A percentile compares a stretch with the other conserved stretches of the same genome.
These are phyloP conservation scores for Digitaria exilis DNA, from an alignment of 202 grass and related monocot genomes.

Conservation along the genomic window DNA sequence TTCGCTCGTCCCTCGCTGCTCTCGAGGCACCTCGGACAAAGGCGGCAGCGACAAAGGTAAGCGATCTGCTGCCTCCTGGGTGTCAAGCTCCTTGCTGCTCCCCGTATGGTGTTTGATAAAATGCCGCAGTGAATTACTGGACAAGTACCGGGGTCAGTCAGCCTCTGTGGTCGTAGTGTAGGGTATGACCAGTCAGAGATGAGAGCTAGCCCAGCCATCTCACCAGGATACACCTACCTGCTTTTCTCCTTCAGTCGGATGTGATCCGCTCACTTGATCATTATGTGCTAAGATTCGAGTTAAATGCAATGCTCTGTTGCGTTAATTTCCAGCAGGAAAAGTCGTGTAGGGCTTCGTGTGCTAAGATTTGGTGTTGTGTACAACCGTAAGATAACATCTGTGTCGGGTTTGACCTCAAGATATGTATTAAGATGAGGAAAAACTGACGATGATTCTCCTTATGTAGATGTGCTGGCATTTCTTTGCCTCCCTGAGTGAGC, in stretches of 20 bases:
- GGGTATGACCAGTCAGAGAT: neutral
- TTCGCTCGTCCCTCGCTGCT: slow-evolving; percentile 67
- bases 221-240: neutral
- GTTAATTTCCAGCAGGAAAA: neutral
- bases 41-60: slow-evolving; percentile 70
- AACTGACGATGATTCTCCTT: neutral
- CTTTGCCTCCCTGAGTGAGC: neutral
- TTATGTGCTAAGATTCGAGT: neutral
- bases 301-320: neutral
- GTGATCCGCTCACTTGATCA: slow-evolving; percentile 5
- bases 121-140: slow-evolving; percentile 8
- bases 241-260: slow-evolving; percentile 7
- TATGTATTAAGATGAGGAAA: neutral
- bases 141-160: neutral
- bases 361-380: neutral
- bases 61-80: no score
- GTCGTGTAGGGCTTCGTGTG: neutral
- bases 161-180: neutral
- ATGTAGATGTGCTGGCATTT: neutral
- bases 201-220: neutral
- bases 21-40: slow-evolving; percentile 48
- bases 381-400: neutral
- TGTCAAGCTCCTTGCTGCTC: neutral
- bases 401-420: neutral
- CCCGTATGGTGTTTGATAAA: slow-evolving; percentile 31